Percentiles rank a stretch among this genome's conserved stretches.
Evolutionary conservation across 306 rosid species (phyloP).

Genomic region (Vigna reflexopilosa): DNA sequence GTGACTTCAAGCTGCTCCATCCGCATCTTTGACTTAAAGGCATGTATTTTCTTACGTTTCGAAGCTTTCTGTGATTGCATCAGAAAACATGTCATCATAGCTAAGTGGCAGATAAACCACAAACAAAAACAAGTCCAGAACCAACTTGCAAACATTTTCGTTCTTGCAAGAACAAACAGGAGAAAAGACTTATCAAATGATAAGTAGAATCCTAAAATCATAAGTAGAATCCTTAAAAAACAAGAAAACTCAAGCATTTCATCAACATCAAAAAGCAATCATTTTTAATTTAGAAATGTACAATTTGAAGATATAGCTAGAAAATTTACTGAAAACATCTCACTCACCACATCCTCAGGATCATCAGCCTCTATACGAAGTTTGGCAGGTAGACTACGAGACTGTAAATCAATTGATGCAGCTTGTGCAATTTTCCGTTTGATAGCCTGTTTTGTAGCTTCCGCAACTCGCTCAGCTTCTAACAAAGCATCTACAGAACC

Average conservation of each 20-base stretch:
- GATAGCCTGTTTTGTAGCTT: slow-evolving; percentile 96
- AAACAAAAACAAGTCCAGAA: slow-evolving; percentile 13
- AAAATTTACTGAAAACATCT: slow-evolving; percentile 39
- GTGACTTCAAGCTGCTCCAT: slow-evolving; percentile 97
- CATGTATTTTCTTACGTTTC: slow-evolving; percentile 94
- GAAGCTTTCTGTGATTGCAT: slow-evolving; percentile 70
- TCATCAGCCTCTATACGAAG: slow-evolving; percentile 94
- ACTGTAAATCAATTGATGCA: slow-evolving; percentile 81
- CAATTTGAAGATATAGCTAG: background rate
- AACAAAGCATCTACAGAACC: slow-evolving; percentile 75
- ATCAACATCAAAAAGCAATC: slow-evolving; percentile 16
- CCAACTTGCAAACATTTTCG: slow-evolving; percentile 5
- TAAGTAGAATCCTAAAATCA: slow-evolving; percentile 5
- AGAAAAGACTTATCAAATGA: background rate
- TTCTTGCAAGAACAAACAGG: slow-evolving; percentile 5
- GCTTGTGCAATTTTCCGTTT: slow-evolving; percentile 95
- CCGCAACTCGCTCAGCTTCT: slow-evolving; percentile 95
- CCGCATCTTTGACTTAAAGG: slow-evolving; percentile 97
- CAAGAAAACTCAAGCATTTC: background rate
- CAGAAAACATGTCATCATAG: slow-evolving; percentile 40
- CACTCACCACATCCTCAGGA: slow-evolving; percentile 97
- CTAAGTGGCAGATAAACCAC: slow-evolving; percentile 11
- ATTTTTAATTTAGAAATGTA: slow-evolving; percentile 12
- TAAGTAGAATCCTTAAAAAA: slow-evolving; percentile 11
- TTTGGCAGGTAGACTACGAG: slow-evolving; percentile 83